Base-by-base conservation (phyloP, 345 rosid species). In the Leavenworthia alabamica region DNA sequence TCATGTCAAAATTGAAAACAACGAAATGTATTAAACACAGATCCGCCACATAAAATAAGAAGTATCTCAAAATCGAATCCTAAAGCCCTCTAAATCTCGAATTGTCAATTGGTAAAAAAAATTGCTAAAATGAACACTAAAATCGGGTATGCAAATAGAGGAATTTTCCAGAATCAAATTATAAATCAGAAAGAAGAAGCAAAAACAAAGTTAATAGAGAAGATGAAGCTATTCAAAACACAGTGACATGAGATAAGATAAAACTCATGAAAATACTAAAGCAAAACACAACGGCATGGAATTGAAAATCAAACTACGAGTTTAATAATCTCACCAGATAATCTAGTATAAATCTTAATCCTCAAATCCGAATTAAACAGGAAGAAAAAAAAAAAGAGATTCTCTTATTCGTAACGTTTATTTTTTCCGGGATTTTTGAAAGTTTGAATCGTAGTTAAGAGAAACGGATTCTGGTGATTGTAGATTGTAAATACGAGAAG, bases 261-360 rank as follows among this genome's bases (percentile, higher is more conserved):
- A 40, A 63, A 45, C 69, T 43, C 57, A 26, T 45, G 69, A 4
- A 11, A 27, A 69, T 77, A 56, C n/a, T 29, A 48, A 68, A 75
- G 58, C 66, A 31, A 66, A n/a, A 11, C n/a, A 27, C 15, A 26
- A 46, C 54, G 26, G 70, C 82, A 78, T 70, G 79, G 78, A 77
- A 71, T 65, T 67, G 59, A 26, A 19, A 78, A 79, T 73, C 70
- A 63, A 52, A 74, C 83, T 81, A 76, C 83, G 68, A 78, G 77
- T 75, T 56, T 48, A 37, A 27, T 71, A 77, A 45, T 56, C 74
- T 77, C 81, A 81, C 85, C 89, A 84, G 87, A 22, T 44, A 77
- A 52, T 40, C 14, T 6, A 37, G 13, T 13, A 8, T 6, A 37
- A n/a, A 37, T 13, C 17, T 57, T 50, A 65, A 59, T 43, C 62